phyloP scores from a whole-genome alignment of 2,329 filamentous ascomycete species.

The Xylariales sp. region DNA sequence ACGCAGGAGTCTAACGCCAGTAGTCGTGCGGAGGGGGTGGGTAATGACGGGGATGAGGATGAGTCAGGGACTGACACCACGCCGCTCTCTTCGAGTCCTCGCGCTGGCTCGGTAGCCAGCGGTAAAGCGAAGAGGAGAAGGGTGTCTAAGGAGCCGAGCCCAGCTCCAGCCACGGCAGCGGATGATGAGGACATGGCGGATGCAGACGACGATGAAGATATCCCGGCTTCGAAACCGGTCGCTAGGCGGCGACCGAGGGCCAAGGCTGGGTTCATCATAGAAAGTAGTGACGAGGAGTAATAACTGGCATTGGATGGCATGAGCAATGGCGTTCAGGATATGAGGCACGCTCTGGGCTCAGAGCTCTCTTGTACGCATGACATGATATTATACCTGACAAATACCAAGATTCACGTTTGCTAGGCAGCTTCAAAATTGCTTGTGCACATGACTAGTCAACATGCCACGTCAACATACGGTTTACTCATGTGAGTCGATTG shows the following conservation, averaged over 20 bases:
- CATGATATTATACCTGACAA: not conserved
- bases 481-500: too few species aligned
- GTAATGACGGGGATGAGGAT: conserved; percentile 22
- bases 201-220: conserved; percentile 32
- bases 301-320: conserved; percentile 5
- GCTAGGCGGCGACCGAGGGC: conserved; percentile 39
- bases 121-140: conserved; percentile 23
- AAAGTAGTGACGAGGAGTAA: conserved; percentile 55
- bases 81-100: conserved; percentile 35
- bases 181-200: conserved; percentile 29
- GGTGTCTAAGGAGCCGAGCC: conserved; percentile 18
- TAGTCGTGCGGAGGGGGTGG: conserved; percentile 14
- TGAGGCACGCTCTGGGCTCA: too few species aligned
- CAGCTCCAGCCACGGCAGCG: conserved; percentile 11
- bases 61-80: conserved; percentile 29
- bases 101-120: conserved; percentile 15
- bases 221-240: conserved; percentile 28
- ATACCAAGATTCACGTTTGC: too few species aligned
- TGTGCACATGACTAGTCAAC: too few species aligned
- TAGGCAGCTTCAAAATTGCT: too few species aligned
- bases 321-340: not conserved
- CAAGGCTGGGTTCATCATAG: conserved; percentile 51
- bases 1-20: conserved; percentile 16
- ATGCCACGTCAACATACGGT: too few species aligned
- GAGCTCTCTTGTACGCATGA: too few species aligned